These are phyloP conservation scores for Podila horticola DNA, from an alignment of 192 early-diverging fungal species.

Conservation along the genomic window DNA sequence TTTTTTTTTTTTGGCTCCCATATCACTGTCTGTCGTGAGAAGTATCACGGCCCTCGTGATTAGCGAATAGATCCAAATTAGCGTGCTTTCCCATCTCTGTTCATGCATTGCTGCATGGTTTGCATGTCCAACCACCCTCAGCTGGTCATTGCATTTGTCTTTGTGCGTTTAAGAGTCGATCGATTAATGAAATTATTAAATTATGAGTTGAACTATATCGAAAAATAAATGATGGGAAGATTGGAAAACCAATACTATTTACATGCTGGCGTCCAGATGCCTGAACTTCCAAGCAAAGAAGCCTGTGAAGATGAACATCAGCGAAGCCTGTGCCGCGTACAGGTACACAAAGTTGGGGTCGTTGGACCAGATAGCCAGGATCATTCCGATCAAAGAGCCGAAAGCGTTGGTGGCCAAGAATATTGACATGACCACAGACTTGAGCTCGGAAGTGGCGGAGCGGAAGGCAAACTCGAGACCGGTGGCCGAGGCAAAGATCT, in stretches of 20 bases:
- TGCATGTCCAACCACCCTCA: too few species aligned
- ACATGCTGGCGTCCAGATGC: conserved; percentile 52
- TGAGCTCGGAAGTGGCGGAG: conserved; percentile 69
- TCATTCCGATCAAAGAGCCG: conserved; percentile 59
- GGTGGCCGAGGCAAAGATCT: conserved; percentile 75
- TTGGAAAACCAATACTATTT: not conserved
- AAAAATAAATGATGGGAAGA: too few species aligned
- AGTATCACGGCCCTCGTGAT: too few species aligned
- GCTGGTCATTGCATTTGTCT: too few species aligned
- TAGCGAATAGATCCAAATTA: too few species aligned
- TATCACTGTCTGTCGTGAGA: too few species aligned
- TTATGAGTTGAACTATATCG: too few species aligned
- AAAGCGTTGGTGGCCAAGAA: conserved; percentile 69
- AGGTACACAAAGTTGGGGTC: conserved; percentile 14
- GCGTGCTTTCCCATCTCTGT: too few species aligned
- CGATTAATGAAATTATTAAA: too few species aligned
- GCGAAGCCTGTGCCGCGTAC: not conserved
- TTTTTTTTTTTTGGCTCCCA: too few species aligned
- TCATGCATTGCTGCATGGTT: too few species aligned
- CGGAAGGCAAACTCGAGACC: conserved; percentile 77
- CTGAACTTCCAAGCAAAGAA: conserved; percentile 59
- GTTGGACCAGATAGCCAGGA: conserved; percentile 5
- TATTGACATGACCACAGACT: conserved; percentile 78
- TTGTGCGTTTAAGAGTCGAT: too few species aligned
- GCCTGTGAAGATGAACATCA: conserved; percentile 12